Base-by-base conservation (phyloP, 2,329 filamentous ascomycete species). In the Colletotrichum sansevieriae region DNA sequence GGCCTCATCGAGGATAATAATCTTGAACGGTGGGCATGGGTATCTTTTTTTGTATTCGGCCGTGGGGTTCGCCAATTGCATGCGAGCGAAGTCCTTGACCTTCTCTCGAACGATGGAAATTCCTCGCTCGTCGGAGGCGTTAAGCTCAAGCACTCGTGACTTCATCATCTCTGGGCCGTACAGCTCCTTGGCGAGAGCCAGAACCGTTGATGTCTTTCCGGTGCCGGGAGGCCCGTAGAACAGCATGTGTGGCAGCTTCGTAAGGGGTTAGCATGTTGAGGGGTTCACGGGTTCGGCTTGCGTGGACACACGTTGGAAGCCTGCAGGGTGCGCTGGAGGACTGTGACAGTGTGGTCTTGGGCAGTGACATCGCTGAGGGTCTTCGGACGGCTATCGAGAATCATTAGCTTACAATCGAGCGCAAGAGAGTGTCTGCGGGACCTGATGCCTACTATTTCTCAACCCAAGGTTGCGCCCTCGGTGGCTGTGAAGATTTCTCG, bases 211-310 rank as follows among this genome's bases (percentile, higher is more conserved):
- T 1, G 96, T 99, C 84, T 99, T 99, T 74, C 96, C 96, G 0
- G 96, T 99, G 47, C 96, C 96, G 0, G 96, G 97, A 0, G 97
- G 96, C 4, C 96, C 96, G 78, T 99, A 99, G 86, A 98, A 98
- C 75, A 99, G 92, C 94, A 99, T 98, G 81, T 99, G 97, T 3
- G 96, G 96, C 44, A 99, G 91, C 89, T 93, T 71, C 33, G 25
- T 15, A 2, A 15, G 15, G 37, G 37, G 71, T 74, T 55, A 63
- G 59, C 10, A 20, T 11, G 11, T 64, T 11, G 29, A 29, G 18
- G 12, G 15, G n/a, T 13, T 43, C 58, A 37, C 29, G 12, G 12
- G 11, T 12, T 35, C 37, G 35, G 22, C 3, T 39, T 22, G n/a
- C 39, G 25, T 13, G n/a, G 37, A 25, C 83, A 56, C 79, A 94